A percentile compares a stretch with the other conserved stretches of the same genome.
phyloP scores from a whole-genome alignment of 768 basidiomycete species.

The Mrakia blollopis region DNA sequence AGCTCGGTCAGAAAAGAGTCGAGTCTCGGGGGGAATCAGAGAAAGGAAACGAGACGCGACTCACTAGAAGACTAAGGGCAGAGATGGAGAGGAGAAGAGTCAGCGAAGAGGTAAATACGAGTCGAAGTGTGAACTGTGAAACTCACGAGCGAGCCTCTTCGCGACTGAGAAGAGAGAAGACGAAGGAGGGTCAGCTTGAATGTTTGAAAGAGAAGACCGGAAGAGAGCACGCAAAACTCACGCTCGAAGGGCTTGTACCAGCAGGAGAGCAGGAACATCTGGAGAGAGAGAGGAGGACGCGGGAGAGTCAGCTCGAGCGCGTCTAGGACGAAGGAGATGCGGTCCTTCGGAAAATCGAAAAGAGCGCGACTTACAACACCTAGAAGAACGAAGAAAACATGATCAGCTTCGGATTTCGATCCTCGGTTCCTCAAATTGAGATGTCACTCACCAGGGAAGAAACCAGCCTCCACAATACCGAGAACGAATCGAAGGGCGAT shows the following conservation, averaged over 20 bases:
- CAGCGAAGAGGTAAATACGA: too few relatives aligned
- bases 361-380: too few relatives aligned
- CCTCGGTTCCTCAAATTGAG: slow-evolving; percentile 36
- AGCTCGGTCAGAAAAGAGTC: neutral
- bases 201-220: too few relatives aligned
- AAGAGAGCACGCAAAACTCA: too few relatives aligned
- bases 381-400: neutral
- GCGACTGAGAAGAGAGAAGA: slow-evolving; percentile 32
- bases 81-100: slow-evolving; percentile 36
- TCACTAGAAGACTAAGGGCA: neutral
- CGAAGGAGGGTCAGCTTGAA: too few relatives aligned
- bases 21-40: neutral
- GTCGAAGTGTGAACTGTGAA: too few relatives aligned
- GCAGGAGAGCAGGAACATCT: neutral
- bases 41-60: neutral
- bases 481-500: slow-evolving; percentile 31
- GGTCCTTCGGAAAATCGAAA: too few relatives aligned
- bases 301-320: too few relatives aligned
- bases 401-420: too few relatives aligned
- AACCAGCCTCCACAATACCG: slow-evolving; percentile 44
- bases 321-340: too few relatives aligned
- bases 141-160: slow-evolving; percentile 41
- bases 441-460: slow-evolving; percentile 38
- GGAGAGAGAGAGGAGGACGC: too few relatives aligned
- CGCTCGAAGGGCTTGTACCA: slow-evolving; percentile 37